Base-by-base conservation (phyloP, 2,329 filamentous ascomycete genomes). In the Calonectria henricotiae region DNA sequence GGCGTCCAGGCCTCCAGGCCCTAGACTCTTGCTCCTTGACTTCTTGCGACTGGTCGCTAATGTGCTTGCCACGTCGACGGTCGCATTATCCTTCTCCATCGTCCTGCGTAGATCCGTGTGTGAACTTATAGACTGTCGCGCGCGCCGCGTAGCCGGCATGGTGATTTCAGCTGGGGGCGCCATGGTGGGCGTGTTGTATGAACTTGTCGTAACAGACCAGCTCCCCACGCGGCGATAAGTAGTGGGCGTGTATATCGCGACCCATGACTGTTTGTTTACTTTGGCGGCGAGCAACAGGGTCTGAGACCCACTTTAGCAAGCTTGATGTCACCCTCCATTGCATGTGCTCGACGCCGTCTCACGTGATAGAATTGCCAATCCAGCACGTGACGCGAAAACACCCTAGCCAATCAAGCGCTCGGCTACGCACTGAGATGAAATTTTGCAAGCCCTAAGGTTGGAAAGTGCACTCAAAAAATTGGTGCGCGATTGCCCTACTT, bases 1-100 rank as follows among this genome's bases (percentile, higher is more conserved):
- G 68, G 92, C 92, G 85, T 97, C 95, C 54, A 98, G 84, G 30
- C 95, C 95, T 62, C 96, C 96, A 17, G 96, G 96, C 2, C 96
- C 96, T 75, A 99, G 92, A 83, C 96, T 98, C 86, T 98, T 98
- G 84, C 96, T 98, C 74, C 96, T 91, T 69, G 92, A 93, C 84
- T 95, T 96, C 84, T 88, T 89, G 72, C 88, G 85, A 78, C 82
- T 86, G 69, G 85, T 85, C 35, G 85, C 86, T 74, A 87, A 79
- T 68, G 85, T 83, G 73, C 88, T 87, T 71, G 86, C 88, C 67
- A 93, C 81, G 75, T 94, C 91, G 49, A 91, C 84, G 3, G 92
- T 93, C 79, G 89, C 88, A 86, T 97, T 97, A 80, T 97, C 94
- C 82, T 94, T 95, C 77, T 94, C 92, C 73, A 87, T 83, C 43